Percentiles rank a stretch among this genome's conserved stretches.
Conservation (phyloP, 352 stramenopile genomes). For the Phytophthora crassamura region DNA sequence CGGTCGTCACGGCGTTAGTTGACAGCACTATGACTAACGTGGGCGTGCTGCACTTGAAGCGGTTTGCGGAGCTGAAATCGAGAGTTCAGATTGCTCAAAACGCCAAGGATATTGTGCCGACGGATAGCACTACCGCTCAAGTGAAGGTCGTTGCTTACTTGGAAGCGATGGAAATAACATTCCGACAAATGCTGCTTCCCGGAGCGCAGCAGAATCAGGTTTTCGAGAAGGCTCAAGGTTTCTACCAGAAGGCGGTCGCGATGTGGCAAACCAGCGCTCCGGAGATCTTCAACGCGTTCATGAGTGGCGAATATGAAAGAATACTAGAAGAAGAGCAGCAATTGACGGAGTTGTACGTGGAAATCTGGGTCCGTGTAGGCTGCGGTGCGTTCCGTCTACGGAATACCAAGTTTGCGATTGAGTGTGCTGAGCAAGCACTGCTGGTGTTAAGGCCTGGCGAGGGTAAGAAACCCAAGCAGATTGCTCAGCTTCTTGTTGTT, state of each 20-base stretch:
- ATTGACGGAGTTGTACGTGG: constrained; percentile 63
- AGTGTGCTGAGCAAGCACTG: constrained; percentile 57
- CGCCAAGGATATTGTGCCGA: constrained; percentile 63
- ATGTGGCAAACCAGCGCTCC: constrained; percentile 54
- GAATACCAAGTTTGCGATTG: constrained; percentile 57
- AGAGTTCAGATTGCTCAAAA: constrained; percentile 71
- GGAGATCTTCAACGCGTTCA: constrained; percentile 43
- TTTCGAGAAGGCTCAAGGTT: constrained; percentile 52
- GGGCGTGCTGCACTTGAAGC: constrained; percentile 54
- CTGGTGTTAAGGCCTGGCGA: constrained; percentile 19
- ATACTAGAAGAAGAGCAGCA: constrained; percentile 65
- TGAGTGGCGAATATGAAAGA: constrained; percentile 22
- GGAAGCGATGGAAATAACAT: constrained; percentile 55
- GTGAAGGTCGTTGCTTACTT: constrained; percentile 65
- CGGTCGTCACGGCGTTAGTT: neutral
- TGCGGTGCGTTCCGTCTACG: constrained; percentile 64
- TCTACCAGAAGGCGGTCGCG: constrained; percentile 64
- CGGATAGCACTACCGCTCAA: constrained; percentile 38
- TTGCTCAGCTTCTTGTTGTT: constrained; percentile 30
- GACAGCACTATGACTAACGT: neutral
- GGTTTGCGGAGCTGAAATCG: constrained; percentile 74
- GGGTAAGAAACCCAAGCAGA: constrained; percentile 16
- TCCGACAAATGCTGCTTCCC: constrained; percentile 17
- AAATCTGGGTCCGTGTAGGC: constrained; percentile 77
- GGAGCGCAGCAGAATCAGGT: constrained; percentile 36